Evolutionary conservation across 768 basidiomycete species (phyloP), one percentile per base, ranked within the genome.

Genomic region (Amanita muscaria): DNA sequence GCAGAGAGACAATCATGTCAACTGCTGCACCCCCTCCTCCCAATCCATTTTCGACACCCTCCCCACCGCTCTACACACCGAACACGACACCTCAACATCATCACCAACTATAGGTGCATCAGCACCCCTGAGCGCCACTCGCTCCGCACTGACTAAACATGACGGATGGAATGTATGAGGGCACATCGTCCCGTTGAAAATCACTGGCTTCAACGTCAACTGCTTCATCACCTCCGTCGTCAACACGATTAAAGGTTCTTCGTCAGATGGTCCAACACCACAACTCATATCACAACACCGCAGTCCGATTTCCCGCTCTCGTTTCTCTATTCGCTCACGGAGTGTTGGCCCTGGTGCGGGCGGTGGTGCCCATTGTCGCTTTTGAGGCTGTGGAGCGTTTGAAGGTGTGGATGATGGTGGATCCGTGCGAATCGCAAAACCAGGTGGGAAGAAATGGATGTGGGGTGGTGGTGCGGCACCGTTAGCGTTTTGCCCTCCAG

Each of bases 251-350:
- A 61, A 62, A 11, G 83, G 83, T 33, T 84, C 81, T 12, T 85
- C 83, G 46, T 86, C 83, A 11, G 76, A 78, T 5, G 83, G 83
- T 0, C 84, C 87, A 22, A 87, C 57, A 2, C 83, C 83, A 59
- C 87, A 89, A 48, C 76, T 78, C 22, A 78, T 62, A 53, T 88
- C 86, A 30, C 66, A 75, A 57, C 87, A 89, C 39, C 87, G 68
- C 53, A 86, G 55, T 1, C 83, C 86, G 16, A 74, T 71, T 56
- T 85, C 83, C 16, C 80, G 73, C 59, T 88, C 87, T 44, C 75
- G 69, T 47, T 73, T 70, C 59, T 89, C 87, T 14, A 89, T 68
- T 5, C 79, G 74, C 58, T 88, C 77, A 21, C 87, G 80, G 34
- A 88, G 62, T 5, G 84, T 83, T 25, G 69, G 71, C 0, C 85